phyloP scores from a whole-genome alignment of 108 stramenopile genomes.

The Nitzschia inconspicua region DNA sequence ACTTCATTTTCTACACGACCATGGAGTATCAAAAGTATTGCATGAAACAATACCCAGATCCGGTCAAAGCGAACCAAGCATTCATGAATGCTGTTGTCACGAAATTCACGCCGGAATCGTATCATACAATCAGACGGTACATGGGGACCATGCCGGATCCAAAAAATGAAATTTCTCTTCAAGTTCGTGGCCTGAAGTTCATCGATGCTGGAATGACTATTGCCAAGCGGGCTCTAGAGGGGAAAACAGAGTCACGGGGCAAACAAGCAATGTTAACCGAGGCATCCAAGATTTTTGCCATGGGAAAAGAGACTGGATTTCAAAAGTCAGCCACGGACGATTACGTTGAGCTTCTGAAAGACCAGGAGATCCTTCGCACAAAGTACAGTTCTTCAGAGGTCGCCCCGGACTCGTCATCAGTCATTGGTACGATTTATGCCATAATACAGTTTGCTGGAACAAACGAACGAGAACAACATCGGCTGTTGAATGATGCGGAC shows the following conservation, averaged over 20 bases:
- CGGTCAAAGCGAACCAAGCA: constrained; percentile 26
- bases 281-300: constrained; percentile 65
- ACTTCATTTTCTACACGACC: constrained; percentile 63
- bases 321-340: constrained; percentile 80
- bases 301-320: constrained; percentile 73
- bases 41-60: constrained; percentile 20
- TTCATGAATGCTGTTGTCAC: constrained; percentile 57
- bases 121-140: constrained; percentile 59
- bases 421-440: constrained; percentile 64
- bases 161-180: constrained; percentile 53
- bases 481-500: constrained; percentile 68
- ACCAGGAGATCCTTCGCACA: constrained; percentile 68
- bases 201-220: constrained; percentile 54
- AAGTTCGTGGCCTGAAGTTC: constrained; percentile 52
- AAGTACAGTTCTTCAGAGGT: constrained; percentile 61
- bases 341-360: constrained; percentile 61
- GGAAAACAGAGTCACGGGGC: constrained; percentile 36
- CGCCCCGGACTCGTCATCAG: constrained; percentile 61
- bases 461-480: constrained; percentile 64
- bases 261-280: constrained; percentile 42
- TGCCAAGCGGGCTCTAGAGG: constrained; percentile 50
- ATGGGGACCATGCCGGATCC: constrained; percentile 41
- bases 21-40: constrained; percentile 63
- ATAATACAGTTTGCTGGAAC: constrained; percentile 58
- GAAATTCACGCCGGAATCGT: constrained; percentile 73